Evolutionary conservation across 148 eudicot species (phyloP), one percentile per base, ranked within the genome.

Genomic region (Persicaria tinctoria): DNA sequence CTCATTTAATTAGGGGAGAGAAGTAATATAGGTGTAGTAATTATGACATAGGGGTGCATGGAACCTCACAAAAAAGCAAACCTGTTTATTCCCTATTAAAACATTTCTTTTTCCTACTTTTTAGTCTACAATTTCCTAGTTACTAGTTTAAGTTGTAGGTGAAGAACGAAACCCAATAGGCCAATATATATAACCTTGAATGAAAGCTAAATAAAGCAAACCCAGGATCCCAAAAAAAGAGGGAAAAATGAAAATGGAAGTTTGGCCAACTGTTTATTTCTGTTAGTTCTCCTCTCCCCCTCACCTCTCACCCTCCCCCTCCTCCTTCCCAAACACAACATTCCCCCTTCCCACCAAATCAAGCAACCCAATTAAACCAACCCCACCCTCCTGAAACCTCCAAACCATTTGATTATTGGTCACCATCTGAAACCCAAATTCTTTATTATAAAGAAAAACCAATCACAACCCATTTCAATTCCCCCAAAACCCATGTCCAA

Each of bases 331-430:
- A 3, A 8, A n/a, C 54, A 46, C 55, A 71, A 46, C 55, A 69
- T 69, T 44, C 27, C 74, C 55, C 17, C 75, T 73, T 23, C 63
- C 63, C 75, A 85, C 75, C 82, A 79, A 96, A 90, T 96, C 89
- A 92, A 90, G 80, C 89, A 91, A 88, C 78, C 80, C 57, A 76
- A 72, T 17, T 71, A 27, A 71, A 71, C 54, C 73, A 16, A 38
- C 18, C 48, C 47, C 27, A 23, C 41, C 27, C 13, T 6, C 49
- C 18, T 16, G 12, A 12, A 68, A 38, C 1, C 51, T 16, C 9
- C 12, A 1, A 4, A 47, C 78, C 46, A 95, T 89, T 93, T 81
- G 97, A 83, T 91, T 89, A 66, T 88, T 89, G 93, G 98, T 91
- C 98, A 84, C 93, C 95, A 88, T 91, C 97, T 81, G 77, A 83